Conservation (phyloP, 441 rosid species). For the Erodium texanum region DNA sequence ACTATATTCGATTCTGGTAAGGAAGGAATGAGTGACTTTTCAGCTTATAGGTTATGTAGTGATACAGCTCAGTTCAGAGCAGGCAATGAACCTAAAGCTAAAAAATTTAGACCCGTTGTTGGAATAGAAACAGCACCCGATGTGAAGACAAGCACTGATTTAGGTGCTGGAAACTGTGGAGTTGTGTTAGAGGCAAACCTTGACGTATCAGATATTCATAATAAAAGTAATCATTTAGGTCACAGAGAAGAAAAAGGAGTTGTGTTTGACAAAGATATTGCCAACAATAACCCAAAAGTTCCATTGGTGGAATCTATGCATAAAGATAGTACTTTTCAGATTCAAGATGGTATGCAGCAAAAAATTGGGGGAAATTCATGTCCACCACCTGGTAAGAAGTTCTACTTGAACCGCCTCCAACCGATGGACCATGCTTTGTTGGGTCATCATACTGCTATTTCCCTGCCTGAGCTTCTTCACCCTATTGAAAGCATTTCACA, state of each 20-base stretch:
- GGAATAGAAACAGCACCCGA: slow-evolving; percentile 19
- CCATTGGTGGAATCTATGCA: slow-evolving; percentile 12
- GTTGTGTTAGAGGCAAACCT: slow-evolving; percentile 16
- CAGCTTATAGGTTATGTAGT: neutral
- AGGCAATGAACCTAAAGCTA: slow-evolving; percentile 20
- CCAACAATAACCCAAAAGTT: slow-evolving; percentile 8
- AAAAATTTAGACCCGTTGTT: slow-evolving; percentile 16
- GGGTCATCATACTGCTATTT: slow-evolving; percentile 34
- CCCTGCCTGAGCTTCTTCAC: slow-evolving; percentile 70
- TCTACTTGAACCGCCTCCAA: slow-evolving; percentile 66
- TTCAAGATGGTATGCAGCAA: slow-evolving; percentile 16
- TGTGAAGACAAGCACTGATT: slow-evolving; percentile 7
- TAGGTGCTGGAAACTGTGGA: slow-evolving; percentile 8
- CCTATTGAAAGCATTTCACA: slow-evolving; percentile 54
- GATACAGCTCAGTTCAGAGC: too few relatives aligned
- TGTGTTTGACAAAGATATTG: slow-evolving; percentile 16
- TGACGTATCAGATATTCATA: slow-evolving; percentile 10
- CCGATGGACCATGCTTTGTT: slow-evolving; percentile 32
- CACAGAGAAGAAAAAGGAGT: slow-evolving; percentile 19
- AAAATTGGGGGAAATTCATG: slow-evolving; percentile 18
- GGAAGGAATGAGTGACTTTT: slow-evolving; percentile 14
- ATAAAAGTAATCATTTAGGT: slow-evolving; percentile 21
- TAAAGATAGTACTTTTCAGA: slow-evolving; percentile 17
- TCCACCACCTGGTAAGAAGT: slow-evolving; percentile 52
- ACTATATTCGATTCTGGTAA: slow-evolving; percentile 24